Evolutionary conservation across 495 filamentous ascomycete genomes (phyloP), one percentile per base, ranked within the genome.

Genomic region (Durotheca rogersii): DNA sequence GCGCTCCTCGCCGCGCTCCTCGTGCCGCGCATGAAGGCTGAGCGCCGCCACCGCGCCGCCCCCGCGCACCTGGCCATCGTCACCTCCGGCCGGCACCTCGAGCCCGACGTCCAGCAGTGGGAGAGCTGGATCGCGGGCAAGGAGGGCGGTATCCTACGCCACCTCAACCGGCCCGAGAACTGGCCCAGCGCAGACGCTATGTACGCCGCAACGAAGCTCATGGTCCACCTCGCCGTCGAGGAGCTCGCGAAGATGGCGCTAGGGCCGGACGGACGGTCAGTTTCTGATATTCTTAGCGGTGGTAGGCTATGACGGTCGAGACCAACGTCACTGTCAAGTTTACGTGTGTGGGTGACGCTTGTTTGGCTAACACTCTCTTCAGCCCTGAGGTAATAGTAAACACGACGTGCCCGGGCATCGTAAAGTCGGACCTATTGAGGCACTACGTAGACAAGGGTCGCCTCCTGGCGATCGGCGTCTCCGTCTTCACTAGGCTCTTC

Each of bases 1-100:
- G 51, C 75, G 9, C 64, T 81, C 0, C 64, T 81, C 0, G 72
- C 55, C 1, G 47, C 75, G 0, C 67, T 78, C 0, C 46, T 81
- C 10, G 65, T 79, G 11, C 51, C 47, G 2, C 51, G 51, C 47
- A 41, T 63, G 51, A 60, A 56, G n/a, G 16, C 43, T 3, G 47
- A 55, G 32, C 56, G 51, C 29, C 41, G 41, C 5, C 21, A 55
- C 29, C 51, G 60, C 20, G 34, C 31, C 1, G 31, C 51, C 4
- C 47, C 55, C 15, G 51, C 60, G 2, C 64, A 58, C 36, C 15
- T 61, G 7, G 39, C 53, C 36, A 33, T 59, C 0, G 46, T 55
- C 21, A 39, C 44, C 27, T 64, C 60, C 4, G 16, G 30, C 9
- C 14, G 12, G 2, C 60, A 64, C 19, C 11, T 51, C 3, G 35